Conservation (phyloP, 2,329 filamentous ascomycete genomes). For the Colletotrichum zoysiae region DNA sequence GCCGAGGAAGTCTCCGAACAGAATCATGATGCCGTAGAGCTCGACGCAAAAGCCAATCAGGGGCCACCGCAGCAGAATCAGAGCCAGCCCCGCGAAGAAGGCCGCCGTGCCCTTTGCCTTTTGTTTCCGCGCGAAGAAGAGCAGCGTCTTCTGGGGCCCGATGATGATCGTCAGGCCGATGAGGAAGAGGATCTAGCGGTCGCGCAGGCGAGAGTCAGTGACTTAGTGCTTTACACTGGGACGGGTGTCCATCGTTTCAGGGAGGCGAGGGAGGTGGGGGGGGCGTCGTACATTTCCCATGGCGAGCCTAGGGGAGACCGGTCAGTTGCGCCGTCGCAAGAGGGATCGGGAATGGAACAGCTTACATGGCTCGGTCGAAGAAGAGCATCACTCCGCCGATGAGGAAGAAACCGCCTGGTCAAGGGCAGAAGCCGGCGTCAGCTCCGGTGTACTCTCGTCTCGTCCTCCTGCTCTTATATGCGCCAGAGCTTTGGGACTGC, state of each 20-base stretch:
- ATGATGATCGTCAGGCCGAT: slow-evolving; percentile 97
- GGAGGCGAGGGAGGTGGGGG: slow-evolving; percentile 31
- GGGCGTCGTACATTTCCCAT: slow-evolving; percentile 87
- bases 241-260: slow-evolving; percentile 16
- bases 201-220: slow-evolving; percentile 13
- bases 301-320: slow-evolving; percentile 74
- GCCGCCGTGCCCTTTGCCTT: slow-evolving; percentile 93
- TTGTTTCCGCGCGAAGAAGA: slow-evolving; percentile 94
- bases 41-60: slow-evolving; percentile 92
- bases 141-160: slow-evolving; percentile 87
- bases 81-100: slow-evolving; percentile 83
- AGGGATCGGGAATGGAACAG: slow-evolving; percentile 41
- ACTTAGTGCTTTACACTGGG: background rate
- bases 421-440: slow-evolving; percentile 35
- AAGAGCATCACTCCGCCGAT: slow-evolving; percentile 95
- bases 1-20: slow-evolving; percentile 96
- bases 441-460: slow-evolving; percentile 1
- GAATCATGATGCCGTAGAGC: slow-evolving; percentile 89
- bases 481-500: slow-evolving; percentile 43
- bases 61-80: slow-evolving; percentile 93
- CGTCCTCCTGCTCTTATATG: slow-evolving; percentile 35
- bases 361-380: slow-evolving; percentile 95
- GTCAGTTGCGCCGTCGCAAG: slow-evolving; percentile 39
- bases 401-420: slow-evolving; percentile 89
- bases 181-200: slow-evolving; percentile 89